Conservation (phyloP, 495 filamentous ascomycete genomes). For the Penicillium odoratum region DNA sequence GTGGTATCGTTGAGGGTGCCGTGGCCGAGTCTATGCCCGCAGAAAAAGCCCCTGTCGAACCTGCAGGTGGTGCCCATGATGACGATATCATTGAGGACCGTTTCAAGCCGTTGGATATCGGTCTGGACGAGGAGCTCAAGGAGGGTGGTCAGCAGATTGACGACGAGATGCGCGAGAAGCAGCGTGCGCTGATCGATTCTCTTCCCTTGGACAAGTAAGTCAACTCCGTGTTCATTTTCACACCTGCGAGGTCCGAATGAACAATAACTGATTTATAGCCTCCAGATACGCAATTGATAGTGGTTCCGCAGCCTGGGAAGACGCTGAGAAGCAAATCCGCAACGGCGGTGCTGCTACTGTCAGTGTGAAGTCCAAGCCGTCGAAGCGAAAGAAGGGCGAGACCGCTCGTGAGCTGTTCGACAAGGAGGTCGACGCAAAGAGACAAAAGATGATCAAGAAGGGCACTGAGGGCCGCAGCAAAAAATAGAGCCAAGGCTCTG, state of each 20-base stretch:
- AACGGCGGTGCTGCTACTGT: conserved; percentile 67
- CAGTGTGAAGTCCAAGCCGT: conserved; percentile 71
- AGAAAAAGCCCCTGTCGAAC: conserved; percentile 51
- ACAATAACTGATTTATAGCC: conserved; percentile 47
- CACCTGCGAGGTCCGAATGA: conserved; percentile 25
- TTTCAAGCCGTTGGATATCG: conserved; percentile 67
- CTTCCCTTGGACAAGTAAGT: conserved; percentile 85
- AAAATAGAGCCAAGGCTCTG: conserved; percentile 25
- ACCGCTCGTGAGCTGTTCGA: conserved; percentile 55
- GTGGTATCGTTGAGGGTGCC: conserved; percentile 68
- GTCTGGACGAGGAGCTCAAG: conserved; percentile 82
- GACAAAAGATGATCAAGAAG: conserved; percentile 53
- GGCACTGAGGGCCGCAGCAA: conserved; percentile 50
- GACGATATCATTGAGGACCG: conserved; percentile 56
- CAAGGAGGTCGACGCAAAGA: conserved; percentile 48
- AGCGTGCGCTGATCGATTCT: conserved; percentile 83
- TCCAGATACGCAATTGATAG: conserved; percentile 78
- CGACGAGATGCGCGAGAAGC: conserved; percentile 68
- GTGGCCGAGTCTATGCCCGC: conserved; percentile 68
- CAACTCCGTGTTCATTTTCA: conserved; percentile 4
- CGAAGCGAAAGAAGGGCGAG: conserved; percentile 74
- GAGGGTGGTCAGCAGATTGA: conserved; percentile 79
- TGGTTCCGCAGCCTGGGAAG: conserved; percentile 71
- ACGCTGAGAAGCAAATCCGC: conserved; percentile 76
- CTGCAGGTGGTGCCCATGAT: conserved; percentile 60